These are phyloP conservation scores for Stemphylium beticola DNA, from an alignment of 2,329 filamentous ascomycete genomes.

Conservation along the genomic window DNA sequence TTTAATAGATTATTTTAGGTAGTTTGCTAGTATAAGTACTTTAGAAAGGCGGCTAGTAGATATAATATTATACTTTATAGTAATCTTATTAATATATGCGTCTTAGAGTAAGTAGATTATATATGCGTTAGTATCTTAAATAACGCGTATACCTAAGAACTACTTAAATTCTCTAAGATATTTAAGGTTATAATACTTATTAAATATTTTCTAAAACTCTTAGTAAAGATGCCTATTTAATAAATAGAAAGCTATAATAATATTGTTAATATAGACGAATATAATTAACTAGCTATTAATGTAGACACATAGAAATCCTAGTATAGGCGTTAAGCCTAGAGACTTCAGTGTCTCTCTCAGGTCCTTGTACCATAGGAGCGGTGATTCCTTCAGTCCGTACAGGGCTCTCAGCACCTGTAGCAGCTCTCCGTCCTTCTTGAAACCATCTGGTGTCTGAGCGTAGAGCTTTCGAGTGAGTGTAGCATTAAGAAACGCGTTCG, in stretches of 20 bases:
- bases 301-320: constrained; percentile 15
- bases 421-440: constrained; percentile 6
- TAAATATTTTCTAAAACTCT: not conserved
- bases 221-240: not conserved
- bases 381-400: constrained; percentile 29
- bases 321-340: constrained; percentile 16
- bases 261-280: constrained; percentile 22
- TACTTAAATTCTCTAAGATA: no score
- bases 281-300: constrained; percentile 11
- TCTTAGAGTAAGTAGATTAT: no score
- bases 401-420: constrained; percentile 22
- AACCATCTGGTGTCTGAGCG: constrained; percentile 20
- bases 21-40: not conserved
- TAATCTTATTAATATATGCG: no score
- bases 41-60: no score
- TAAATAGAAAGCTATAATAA: not conserved
- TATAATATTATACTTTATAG: no score
- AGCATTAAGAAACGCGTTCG: no score
- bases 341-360: constrained; percentile 15
- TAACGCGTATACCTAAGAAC: no score
- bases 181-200: no score
- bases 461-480: no score
- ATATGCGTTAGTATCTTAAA: no score
- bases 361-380: constrained; percentile 17
- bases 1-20: not conserved